Base-by-base conservation (phyloP, 1,139 yeast species). In the Geotrichum histeridarum region DNA sequence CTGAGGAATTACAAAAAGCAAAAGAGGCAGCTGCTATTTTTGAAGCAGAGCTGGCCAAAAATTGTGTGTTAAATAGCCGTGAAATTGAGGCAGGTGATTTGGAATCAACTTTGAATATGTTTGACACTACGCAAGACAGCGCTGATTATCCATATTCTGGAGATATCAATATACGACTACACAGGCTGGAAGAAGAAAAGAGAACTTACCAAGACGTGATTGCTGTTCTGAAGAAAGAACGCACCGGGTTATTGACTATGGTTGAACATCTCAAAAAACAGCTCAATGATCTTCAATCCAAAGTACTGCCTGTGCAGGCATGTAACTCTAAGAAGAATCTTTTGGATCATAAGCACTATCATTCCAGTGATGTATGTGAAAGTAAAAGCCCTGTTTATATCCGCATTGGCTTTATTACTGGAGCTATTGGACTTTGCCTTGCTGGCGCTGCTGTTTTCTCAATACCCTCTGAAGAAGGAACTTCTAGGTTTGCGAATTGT, bases 141-240 rank as follows among this genome's bases (percentile, higher is more conserved):
- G 27, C 3, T 22, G 27, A 22, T 22, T 22, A 22, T 22, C 3
- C 27, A 22, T 3, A 41, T n/a, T 35, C 27, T 18, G 51, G 45
- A n/a, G 42, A 42, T 27, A 39, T 48, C 11, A 41, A 48, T 7
- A 36, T 41, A 5, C 18, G 39, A 8, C 4, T 41, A 8, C 45
- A 48, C 42, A 46, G 31, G n/a, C 51, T 48, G 33, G 51, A 48
- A 27, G 51, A 48, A 11, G 51, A 48, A 22, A 48, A 41, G 22
- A 30, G 45, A 11, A 11, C 32, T 12, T 42, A 48, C 38, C 12
- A 30, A 18, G 36, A 33, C 15, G 35, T 42, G 15, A 32, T 48
- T 11, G 33, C 14, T 6, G 4, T 22, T 4, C 41, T 48, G 51
- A 15, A 35, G n/a, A 36, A 17, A 18, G 51, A 48, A 46, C 47